Conservation (phyloP, 768 basidiomycete genomes). For the Xerocomus potaroensis region DNA sequence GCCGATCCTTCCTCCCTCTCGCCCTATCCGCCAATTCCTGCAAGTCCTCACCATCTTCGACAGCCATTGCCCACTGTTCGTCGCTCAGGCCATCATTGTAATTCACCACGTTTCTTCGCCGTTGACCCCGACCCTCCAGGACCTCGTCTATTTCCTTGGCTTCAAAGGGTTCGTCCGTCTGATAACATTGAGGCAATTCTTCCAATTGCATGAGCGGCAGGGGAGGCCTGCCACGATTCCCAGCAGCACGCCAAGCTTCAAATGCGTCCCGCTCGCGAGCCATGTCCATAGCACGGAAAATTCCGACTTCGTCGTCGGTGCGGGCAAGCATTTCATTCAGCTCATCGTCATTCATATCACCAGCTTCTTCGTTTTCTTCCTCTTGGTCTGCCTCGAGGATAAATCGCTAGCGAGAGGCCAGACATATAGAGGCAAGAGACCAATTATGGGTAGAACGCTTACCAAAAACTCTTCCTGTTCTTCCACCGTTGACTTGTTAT, state of each 20-base stretch:
- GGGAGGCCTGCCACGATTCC: slow-evolving; percentile 76
- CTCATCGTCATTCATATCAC: slow-evolving; percentile 92
- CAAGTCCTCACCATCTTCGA: slow-evolving; percentile 79
- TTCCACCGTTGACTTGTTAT: slow-evolving; percentile 96
- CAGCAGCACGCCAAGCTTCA: slow-evolving; percentile 65
- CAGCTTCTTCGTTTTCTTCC: slow-evolving; percentile 85
- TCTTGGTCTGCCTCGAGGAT: slow-evolving; percentile 88
- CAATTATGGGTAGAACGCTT: slow-evolving; percentile 20
- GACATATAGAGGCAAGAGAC: neutral
- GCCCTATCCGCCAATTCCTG: slow-evolving; percentile 66
- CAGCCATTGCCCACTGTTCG: slow-evolving; percentile 87
- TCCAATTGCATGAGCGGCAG: slow-evolving; percentile 75
- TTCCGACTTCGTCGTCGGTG: slow-evolving; percentile 65
- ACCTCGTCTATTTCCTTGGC: slow-evolving; percentile 47
- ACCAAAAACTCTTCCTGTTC: slow-evolving; percentile 96
- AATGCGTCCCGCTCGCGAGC: slow-evolving; percentile 67
- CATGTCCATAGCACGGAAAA: slow-evolving; percentile 82
- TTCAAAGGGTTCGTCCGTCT: slow-evolving; percentile 79
- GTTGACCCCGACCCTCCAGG: slow-evolving; percentile 77
- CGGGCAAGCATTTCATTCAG: slow-evolving; percentile 91
- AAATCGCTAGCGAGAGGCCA: slow-evolving; percentile 55
- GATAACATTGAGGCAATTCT: slow-evolving; percentile 92
- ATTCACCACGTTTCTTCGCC: slow-evolving; percentile 77
- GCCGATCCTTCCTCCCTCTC: slow-evolving; percentile 61
- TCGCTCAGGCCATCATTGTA: slow-evolving; percentile 95